Conservation (phyloP, 345 rosid genomes). For the Salix arbutifolia region DNA sequence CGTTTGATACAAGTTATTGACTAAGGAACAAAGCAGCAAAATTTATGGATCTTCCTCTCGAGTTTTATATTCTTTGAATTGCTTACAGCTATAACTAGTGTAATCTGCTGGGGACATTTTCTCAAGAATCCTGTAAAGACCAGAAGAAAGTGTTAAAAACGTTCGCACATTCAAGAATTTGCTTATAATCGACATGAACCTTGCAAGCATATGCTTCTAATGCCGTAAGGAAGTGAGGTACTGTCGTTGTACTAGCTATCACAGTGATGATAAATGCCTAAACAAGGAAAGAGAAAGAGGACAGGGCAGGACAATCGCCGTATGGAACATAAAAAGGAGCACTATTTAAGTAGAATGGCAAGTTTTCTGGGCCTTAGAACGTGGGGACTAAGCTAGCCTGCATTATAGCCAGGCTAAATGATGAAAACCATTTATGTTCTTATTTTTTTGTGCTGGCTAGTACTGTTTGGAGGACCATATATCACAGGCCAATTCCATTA, state of each 20-base stretch:
- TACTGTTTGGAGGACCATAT: not conserved
- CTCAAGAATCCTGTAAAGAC: not conserved
- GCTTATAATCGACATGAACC: not conserved
- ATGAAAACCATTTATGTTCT: not conserved
- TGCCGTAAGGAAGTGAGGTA: not conserved
- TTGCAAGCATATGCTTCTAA: not conserved
- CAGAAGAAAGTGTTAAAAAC: not conserved
- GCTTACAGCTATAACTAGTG: not conserved
- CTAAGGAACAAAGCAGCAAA: not conserved
- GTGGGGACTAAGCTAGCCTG: not conserved
- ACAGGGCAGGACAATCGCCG: conserved; percentile 14
- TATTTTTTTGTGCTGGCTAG: not conserved
- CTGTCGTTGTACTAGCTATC: not conserved
- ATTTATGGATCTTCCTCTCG: not conserved
- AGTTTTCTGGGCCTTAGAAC: conserved; percentile 16
- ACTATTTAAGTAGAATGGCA: not conserved
- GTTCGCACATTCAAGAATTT: not conserved
- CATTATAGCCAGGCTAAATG: not conserved
- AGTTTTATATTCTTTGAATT: not conserved
- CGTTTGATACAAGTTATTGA: not conserved
- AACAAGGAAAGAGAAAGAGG: not conserved
- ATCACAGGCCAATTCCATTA: not conserved
- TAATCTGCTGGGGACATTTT: not conserved
- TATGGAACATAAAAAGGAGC: not conserved
- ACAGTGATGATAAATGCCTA: not conserved